Evolutionary conservation across 2,329 filamentous ascomycete genomes (phyloP), one percentile per base, ranked within the genome.

Genomic region (Scytalidium lignicola): DNA sequence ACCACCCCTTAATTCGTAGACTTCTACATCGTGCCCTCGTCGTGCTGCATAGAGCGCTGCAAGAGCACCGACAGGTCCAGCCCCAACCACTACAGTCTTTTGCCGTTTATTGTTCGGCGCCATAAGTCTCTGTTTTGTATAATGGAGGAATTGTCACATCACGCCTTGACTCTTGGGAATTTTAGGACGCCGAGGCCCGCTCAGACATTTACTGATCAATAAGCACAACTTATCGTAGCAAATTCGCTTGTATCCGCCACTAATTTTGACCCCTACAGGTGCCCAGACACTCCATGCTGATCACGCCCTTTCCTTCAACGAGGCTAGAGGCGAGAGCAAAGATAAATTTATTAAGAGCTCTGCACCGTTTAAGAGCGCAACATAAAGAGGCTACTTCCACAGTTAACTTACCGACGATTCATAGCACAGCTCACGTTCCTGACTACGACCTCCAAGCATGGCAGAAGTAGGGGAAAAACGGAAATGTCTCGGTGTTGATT

Each of bases 1-100:
- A 96, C 93, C 93, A 73, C 85, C 83, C 64, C 93, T 82, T 58
- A 99, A 73, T 70, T 99, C 93, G 67, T 97, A 99, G 44, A 99
- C 78, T 66, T 96, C 90, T 26, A 99, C 93, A 62, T 92, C 74
- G 67, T 95, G 83, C 41, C 91, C 93, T 66, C 92, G 78, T 58
- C 86, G 80, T 3, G 93, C 92, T 47, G 93, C 92, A 72, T 97
- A 99, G 5, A 99, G 73, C 41, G 90, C 93, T 20, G 93, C 91
- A 40, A 99, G 74, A 10, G 91, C 89, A 37, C 93, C 93, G 7
- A 99, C 93, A 0, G 93, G 93, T 1, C 93, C 93, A 48, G 91
- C 93, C 47, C 93, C 93, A 44, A 99, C 85, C 43, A 99, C 79
- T 18, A 95, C 78, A 48, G 87, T 82, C 68, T 65, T 66, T 44